Conservation (phyloP, 164 flowering plant species). For the Aristolochia californica region DNA sequence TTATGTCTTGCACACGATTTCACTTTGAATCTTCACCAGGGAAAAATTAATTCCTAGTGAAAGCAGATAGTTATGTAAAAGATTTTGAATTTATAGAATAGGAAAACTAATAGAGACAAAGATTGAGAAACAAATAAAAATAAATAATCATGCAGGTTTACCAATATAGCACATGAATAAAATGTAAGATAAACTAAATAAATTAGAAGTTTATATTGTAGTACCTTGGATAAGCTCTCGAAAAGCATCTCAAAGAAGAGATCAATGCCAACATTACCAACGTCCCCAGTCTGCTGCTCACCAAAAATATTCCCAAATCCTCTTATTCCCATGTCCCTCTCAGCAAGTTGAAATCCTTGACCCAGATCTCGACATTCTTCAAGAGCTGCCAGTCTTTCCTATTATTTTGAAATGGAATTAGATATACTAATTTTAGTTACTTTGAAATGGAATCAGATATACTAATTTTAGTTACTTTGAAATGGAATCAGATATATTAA, state of each 20-base stretch:
- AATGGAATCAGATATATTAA: background rate
- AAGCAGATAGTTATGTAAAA: no score
- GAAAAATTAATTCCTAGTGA: no score
- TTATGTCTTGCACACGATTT: no score
- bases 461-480: background rate
- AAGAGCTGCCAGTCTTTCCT: constrained; percentile 93
- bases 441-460: no score
- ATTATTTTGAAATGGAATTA: constrained; percentile 9
- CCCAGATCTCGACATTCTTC: constrained; percentile 94
- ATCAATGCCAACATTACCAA: constrained; percentile 96
- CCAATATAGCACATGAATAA: background rate
- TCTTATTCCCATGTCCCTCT: constrained; percentile 94
- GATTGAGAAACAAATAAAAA: no score
- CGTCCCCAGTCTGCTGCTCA: constrained; percentile 97
- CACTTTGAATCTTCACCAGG: no score
- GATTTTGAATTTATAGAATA: no score
- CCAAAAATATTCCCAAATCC: constrained; percentile 98
- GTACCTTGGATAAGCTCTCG: constrained; percentile 94
- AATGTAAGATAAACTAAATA: background rate
- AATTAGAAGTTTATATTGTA: background rate
- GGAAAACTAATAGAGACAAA: no score
- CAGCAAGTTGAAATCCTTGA: constrained; percentile 96
- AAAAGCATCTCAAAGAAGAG: constrained; percentile 98
- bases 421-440: background rate
- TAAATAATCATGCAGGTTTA: no score